phyloP scores from a whole-genome alignment of 148 eudicot genomes.

The Salicornia ramosissima region DNA sequence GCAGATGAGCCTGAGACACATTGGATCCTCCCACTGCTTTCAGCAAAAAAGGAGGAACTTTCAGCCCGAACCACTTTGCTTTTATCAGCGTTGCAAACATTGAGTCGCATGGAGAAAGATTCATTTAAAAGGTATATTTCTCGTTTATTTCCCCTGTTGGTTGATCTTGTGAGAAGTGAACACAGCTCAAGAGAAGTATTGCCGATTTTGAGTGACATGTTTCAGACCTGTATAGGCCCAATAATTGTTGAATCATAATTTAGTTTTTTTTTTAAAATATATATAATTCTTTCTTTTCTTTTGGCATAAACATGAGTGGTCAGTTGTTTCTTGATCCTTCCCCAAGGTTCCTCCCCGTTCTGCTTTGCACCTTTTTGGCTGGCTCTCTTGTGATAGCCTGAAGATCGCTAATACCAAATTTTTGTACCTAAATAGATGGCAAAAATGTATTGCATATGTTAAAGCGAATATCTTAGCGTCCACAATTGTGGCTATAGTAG shows the following conservation, averaged over 20 bases:
- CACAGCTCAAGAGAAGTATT: constrained; percentile 34
- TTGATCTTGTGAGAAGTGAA: constrained; percentile 34
- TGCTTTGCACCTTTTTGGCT: not conserved
- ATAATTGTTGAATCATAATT: constrained; percentile 25
- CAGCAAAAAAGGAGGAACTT: constrained; percentile 78
- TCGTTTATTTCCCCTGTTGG: constrained; percentile 59
- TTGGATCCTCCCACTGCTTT: constrained; percentile 77
- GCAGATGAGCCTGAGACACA: constrained; percentile 26
- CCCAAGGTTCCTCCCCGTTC: not conserved
- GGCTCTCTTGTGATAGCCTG: constrained; percentile 11
- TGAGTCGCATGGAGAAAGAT: constrained; percentile 45
- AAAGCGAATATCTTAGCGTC: constrained; percentile 11
- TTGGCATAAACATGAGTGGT: constrained; percentile 1
- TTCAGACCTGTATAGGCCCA: constrained; percentile 37
- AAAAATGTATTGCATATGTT: constrained; percentile 25
- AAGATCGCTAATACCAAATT: constrained; percentile 25
- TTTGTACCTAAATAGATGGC: constrained; percentile 33
- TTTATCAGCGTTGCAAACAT: constrained; percentile 51
- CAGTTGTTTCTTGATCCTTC: not conserved
- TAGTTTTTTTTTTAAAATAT: not conserved
- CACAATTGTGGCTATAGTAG: constrained; percentile 4
- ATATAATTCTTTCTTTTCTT: not conserved
- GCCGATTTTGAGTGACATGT: constrained; percentile 26
- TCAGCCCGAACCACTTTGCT: constrained; percentile 73
- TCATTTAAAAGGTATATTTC: constrained; percentile 51